Conservation (phyloP, 176 grass and related monocot genomes). For the Rhipidocladum racemiflorum region DNA sequence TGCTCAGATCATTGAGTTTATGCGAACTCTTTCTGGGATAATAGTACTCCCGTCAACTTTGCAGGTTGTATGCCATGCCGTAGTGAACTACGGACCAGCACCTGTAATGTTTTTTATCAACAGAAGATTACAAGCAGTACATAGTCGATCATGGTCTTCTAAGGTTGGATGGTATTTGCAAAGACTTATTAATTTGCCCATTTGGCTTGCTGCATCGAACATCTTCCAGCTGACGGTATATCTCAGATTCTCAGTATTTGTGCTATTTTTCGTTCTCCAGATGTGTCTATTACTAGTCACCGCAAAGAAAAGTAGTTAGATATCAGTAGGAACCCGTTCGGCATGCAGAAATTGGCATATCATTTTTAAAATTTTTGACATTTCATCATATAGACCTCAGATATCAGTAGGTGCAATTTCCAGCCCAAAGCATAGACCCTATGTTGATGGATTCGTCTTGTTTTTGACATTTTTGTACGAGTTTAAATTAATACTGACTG, state of each 20-base stretch:
- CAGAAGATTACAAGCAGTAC: slow-evolving; percentile 6
- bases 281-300: not conserved
- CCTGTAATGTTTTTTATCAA: not conserved
- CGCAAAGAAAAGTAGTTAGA: no score
- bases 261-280: not conserved
- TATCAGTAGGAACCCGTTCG: no score
- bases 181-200: not conserved
- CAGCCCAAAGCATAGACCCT: no score
- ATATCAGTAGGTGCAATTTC: no score
- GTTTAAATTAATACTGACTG: no score
- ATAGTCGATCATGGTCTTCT: slow-evolving; percentile 20
- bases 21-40: not conserved
- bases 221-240: not conserved
- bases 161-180: slow-evolving; percentile 8
- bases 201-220: not conserved
- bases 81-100: not conserved
- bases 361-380: not conserved
- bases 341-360: no score
- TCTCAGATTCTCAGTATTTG: not conserved
- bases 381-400: not conserved
- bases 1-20: not conserved
- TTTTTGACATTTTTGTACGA: no score
- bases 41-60: not conserved
- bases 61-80: slow-evolving; percentile 6
- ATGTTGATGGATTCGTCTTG: no score